Percentiles rank a stretch among this genome's conserved stretches.
Conservation (phyloP, 139 green algal species). For the Micractinium sp. region DNA sequence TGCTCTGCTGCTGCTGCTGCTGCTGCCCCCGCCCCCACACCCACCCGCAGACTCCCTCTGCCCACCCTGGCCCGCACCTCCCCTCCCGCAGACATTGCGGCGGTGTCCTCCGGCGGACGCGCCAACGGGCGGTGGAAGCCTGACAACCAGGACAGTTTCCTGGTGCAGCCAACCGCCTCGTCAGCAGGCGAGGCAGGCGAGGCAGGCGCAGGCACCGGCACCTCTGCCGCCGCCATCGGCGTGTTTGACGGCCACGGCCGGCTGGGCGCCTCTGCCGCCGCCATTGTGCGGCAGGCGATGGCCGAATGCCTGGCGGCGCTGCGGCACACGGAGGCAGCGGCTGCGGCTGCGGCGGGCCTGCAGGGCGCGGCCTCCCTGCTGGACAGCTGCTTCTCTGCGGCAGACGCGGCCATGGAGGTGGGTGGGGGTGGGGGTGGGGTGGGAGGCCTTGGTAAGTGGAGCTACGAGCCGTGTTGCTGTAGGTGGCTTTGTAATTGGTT, state of each 20-base stretch:
- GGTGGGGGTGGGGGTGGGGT: too few species aligned
- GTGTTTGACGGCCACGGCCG: conserved; percentile 61
- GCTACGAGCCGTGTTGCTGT: too few species aligned
- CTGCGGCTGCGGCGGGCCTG: not conserved
- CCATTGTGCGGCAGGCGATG: conserved; percentile 36
- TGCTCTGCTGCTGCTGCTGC: not conserved
- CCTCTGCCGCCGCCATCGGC: conserved; percentile 26
- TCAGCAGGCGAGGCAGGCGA: not conserved
- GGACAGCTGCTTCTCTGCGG: conserved; percentile 11
- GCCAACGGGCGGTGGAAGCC: conserved; percentile 38
- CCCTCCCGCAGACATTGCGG: conserved; percentile 23
- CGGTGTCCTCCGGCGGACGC: conserved; percentile 32
- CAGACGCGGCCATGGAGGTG: conserved; percentile 4
- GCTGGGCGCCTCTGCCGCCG: conserved; percentile 23
- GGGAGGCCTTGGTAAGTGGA: too few species aligned
- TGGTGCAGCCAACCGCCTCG: conserved; percentile 36
- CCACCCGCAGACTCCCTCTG: not conserved
- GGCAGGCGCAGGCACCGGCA: not conserved
- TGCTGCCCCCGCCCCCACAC: not conserved
- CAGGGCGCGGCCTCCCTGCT: not conserved
- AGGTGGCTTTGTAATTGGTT: too few species aligned
- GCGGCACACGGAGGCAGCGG: not conserved
- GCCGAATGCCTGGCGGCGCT: not conserved
- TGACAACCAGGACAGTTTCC: conserved; percentile 59
- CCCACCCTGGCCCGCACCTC: not conserved